A percentile compares a stretch with the other conserved stretches of the same genome.
These are phyloP conservation scores for Citrus hindsii DNA, from an alignment of 345 rosid species.

Conservation along the genomic window DNA sequence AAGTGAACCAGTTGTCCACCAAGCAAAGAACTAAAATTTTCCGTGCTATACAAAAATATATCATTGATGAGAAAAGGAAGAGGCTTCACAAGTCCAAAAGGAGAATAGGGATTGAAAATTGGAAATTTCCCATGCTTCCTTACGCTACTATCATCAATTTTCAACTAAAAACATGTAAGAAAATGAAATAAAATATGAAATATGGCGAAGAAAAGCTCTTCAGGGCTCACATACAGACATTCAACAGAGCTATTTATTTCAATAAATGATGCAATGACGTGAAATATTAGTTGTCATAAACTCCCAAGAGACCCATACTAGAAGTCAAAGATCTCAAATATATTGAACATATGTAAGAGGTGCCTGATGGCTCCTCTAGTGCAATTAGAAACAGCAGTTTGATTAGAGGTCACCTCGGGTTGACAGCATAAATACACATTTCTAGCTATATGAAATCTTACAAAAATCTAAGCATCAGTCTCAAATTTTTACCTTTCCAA, in stretches of 20 bases:
- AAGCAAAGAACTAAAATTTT: no score
- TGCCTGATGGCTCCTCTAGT: neutral
- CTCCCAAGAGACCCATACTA: neutral
- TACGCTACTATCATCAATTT: no score
- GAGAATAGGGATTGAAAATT: neutral
- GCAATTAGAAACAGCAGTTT: neutral
- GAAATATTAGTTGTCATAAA: neutral
- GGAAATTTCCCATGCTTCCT: neutral
- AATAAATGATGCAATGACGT: neutral
- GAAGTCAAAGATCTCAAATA: neutral
- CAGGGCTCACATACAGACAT: neutral
- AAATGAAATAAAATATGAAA: neutral
- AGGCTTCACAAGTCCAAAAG: neutral
- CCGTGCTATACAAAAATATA: neutral
- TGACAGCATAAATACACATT: neutral
- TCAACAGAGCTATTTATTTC: neutral
- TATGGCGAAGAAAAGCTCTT: neutral
- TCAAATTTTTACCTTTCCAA: conserved; percentile 64
- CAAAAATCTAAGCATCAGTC: neutral
- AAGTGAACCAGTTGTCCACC: no score
- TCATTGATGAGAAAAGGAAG: neutral
- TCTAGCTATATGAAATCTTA: neutral
- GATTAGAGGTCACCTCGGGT: neutral
- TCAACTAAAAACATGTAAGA: neutral
- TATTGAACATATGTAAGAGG: neutral